Conservation (phyloP, 768 basidiomycete species). For the Tylopilus felleus region DNA sequence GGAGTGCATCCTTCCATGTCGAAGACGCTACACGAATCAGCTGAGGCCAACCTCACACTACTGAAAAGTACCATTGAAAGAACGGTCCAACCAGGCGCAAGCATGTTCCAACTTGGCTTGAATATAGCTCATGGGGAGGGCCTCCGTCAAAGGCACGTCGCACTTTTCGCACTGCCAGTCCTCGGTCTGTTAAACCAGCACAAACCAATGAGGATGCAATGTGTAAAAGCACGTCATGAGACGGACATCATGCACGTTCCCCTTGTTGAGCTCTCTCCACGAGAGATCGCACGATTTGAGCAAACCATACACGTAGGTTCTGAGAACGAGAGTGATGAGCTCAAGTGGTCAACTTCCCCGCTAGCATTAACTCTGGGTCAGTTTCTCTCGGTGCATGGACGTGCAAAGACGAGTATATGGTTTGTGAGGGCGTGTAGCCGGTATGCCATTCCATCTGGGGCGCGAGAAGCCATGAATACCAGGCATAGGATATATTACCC, state of each 20-base stretch:
- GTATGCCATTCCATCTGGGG: constrained; percentile 83
- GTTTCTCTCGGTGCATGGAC: constrained; percentile 62
- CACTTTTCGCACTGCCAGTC: constrained; percentile 91
- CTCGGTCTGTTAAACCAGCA: constrained; percentile 53
- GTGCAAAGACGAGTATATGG: constrained; percentile 76
- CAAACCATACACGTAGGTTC: constrained; percentile 62
- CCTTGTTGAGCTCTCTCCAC: constrained; percentile 79
- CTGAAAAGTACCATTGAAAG: constrained; percentile 37
- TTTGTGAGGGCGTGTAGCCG: constrained; percentile 82
- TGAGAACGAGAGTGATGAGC: constrained; percentile 65
- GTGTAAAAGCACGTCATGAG: constrained; percentile 13
- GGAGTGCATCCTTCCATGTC: constrained; percentile 51
- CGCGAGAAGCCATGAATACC: constrained; percentile 13
- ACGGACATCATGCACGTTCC: constrained; percentile 74
- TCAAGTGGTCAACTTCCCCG: constrained; percentile 44
- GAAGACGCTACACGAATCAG: constrained; percentile 37
- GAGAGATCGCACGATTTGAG: constrained; percentile 80
- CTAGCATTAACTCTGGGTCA: constrained; percentile 49
- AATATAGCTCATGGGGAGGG: constrained; percentile 51
- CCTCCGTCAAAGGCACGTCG: constrained; percentile 72
- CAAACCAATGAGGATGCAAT: constrained; percentile 11
- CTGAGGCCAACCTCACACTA: background rate
- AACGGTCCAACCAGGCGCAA: constrained; percentile 51
- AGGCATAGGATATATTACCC: constrained; percentile 44
- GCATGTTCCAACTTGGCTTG: constrained; percentile 58